Evolutionary conservation across 768 basidiomycete species (phyloP).

Genomic region (Pleurotus tuber-regium): DNA sequence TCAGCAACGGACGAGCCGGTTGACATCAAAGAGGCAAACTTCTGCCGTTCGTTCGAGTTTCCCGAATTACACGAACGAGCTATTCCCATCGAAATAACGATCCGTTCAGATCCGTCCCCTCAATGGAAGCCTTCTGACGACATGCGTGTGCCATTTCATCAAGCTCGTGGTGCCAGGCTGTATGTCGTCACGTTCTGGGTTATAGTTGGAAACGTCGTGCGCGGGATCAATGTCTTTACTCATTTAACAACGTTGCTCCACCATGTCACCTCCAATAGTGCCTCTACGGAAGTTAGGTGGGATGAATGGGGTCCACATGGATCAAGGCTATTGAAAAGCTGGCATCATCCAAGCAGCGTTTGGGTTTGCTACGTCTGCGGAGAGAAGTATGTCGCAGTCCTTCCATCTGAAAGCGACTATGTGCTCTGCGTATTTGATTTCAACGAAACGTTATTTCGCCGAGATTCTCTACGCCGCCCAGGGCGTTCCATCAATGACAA

Average conservation of each 20-base stretch:
- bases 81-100: constrained; percentile 30
- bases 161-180: constrained; percentile 38
- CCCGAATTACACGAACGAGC: constrained; percentile 32
- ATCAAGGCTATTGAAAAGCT: constrained; percentile 39
- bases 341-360: constrained; percentile 30
- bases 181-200: constrained; percentile 47
- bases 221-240: constrained; percentile 39
- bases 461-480: constrained; percentile 22
- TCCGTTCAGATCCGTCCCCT: constrained; percentile 57
- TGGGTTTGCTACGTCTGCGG: constrained; percentile 65
- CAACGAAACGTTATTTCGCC: constrained; percentile 37
- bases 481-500: constrained; percentile 7
- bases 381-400: constrained; percentile 34
- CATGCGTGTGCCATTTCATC: constrained; percentile 44
- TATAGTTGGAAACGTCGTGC: constrained; percentile 21
- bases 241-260: constrained; percentile 35
- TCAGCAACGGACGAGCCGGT: constrained; percentile 21
- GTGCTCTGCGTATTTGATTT: constrained; percentile 49
- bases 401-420: constrained; percentile 12
- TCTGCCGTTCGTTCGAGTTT: constrained; percentile 37
- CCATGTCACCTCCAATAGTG: constrained; percentile 14
- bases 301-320: constrained; percentile 48
- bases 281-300: constrained; percentile 37
- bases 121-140: constrained; percentile 35
- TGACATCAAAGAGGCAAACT: constrained; percentile 27